These are phyloP conservation scores for Paraconiothyrium sp. DNA, from an alignment of 2,329 filamentous ascomycete species.

Conservation along the genomic window DNA sequence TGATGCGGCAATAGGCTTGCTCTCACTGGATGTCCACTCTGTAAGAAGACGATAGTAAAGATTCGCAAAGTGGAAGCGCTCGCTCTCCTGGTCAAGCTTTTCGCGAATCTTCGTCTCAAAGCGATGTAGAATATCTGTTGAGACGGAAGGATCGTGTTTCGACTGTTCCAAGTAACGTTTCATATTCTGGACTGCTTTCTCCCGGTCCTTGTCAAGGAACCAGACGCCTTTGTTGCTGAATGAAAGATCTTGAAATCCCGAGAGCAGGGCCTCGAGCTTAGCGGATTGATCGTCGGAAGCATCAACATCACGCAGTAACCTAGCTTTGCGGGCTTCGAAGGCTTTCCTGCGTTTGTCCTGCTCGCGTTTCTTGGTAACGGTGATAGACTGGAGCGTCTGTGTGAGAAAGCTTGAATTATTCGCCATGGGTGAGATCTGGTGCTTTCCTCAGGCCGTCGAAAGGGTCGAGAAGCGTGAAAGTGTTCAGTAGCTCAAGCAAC, in stretches of 20 bases:
- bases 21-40: slow-evolving; percentile 26
- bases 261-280: slow-evolving; percentile 20
- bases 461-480: neutral
- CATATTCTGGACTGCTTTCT: slow-evolving; percentile 19
- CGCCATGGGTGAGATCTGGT: slow-evolving; percentile 14
- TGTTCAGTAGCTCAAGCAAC: neutral
- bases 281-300: slow-evolving; percentile 16
- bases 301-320: slow-evolving; percentile 17
- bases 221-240: slow-evolving; percentile 25
- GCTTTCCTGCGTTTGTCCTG: slow-evolving; percentile 25
- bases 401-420: slow-evolving; percentile 26
- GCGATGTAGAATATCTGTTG: slow-evolving; percentile 15
- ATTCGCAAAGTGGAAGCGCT: slow-evolving; percentile 27
- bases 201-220: slow-evolving; percentile 24
- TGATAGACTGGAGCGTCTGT: slow-evolving; percentile 30
- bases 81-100: slow-evolving; percentile 28
- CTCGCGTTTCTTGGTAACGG: slow-evolving; percentile 27
- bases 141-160: slow-evolving; percentile 24
- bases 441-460: neutral
- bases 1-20: slow-evolving; percentile 21
- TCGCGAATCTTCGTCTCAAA: slow-evolving; percentile 23
- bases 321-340: slow-evolving; percentile 25
- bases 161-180: slow-evolving; percentile 27
- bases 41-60: slow-evolving; percentile 27
- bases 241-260: slow-evolving; percentile 22